These are phyloP conservation scores for Entelexis sorbosivorans DNA, from an alignment of 1,139 yeast genomes.

Conservation along the genomic window DNA sequence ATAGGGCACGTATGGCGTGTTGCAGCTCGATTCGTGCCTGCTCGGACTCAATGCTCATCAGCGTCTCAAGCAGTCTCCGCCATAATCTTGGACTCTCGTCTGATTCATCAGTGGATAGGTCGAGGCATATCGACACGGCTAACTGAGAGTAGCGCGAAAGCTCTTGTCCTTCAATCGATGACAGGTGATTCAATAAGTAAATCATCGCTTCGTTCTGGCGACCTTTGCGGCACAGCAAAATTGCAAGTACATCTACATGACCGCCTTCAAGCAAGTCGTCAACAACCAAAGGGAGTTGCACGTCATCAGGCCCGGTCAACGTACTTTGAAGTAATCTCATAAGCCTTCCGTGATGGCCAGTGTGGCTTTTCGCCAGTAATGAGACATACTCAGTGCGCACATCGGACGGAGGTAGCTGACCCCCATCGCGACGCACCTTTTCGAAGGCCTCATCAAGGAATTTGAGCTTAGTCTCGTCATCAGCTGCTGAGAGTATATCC, in stretches of 20 bases:
- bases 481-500: background rate
- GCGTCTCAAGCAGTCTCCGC: slow-evolving; percentile 27
- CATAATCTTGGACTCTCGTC: slow-evolving; percentile 25
- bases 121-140: slow-evolving; percentile 27
- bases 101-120: slow-evolving; percentile 3
- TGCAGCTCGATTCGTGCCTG: slow-evolving; percentile 28
- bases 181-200: slow-evolving; percentile 27
- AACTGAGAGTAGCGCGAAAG: slow-evolving; percentile 23
- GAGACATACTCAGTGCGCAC: slow-evolving; percentile 26
- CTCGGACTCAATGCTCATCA: slow-evolving; percentile 24
- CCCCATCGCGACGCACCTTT: background rate
- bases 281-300: slow-evolving; percentile 28
- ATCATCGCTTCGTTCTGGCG: slow-evolving; percentile 30
- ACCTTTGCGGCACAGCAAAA: slow-evolving; percentile 25
- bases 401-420: slow-evolving; percentile 2
- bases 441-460: slow-evolving; percentile 5
- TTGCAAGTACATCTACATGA: slow-evolving; percentile 27
- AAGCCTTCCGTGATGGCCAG: slow-evolving; percentile 18
- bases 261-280: slow-evolving; percentile 26
- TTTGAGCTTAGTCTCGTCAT: background rate
- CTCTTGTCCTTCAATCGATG: slow-evolving; percentile 16
- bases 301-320: slow-evolving; percentile 25
- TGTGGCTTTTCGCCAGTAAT: slow-evolving; percentile 23
- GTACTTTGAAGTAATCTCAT: slow-evolving; percentile 22
- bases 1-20: slow-evolving; percentile 24